These are phyloP conservation scores for Xylaria sp. DNA, from an alignment of 495 filamentous ascomycete genomes.

Conservation along the genomic window DNA sequence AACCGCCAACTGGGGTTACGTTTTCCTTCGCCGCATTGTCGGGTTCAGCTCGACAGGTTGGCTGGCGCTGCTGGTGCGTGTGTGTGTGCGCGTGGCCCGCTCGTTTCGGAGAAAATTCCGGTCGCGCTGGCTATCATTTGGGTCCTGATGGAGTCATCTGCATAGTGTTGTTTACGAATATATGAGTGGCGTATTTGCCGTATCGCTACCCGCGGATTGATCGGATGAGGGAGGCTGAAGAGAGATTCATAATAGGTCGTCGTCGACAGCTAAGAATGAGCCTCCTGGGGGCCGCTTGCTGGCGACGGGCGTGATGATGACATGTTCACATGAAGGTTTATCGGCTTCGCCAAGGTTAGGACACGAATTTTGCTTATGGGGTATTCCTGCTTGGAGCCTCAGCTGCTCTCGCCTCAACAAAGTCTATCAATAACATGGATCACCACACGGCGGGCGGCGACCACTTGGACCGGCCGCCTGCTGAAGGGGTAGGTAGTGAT, in stretches of 20 bases:
- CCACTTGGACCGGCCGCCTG: constrained; percentile 14
- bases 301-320: neutral
- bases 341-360: constrained; percentile 19
- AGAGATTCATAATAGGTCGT: neutral
- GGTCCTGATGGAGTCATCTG: constrained; percentile 8
- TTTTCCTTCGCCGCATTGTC: constrained; percentile 3
- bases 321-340: constrained; percentile 9
- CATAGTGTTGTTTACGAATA: constrained; percentile 5
- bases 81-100: neutral
- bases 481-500: neutral
- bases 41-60: constrained; percentile 12
- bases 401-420: constrained; percentile 21
- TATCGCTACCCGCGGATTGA: constrained; percentile 14
- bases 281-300: neutral
- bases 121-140: neutral
- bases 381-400: constrained; percentile 8
- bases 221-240: constrained; percentile 26
- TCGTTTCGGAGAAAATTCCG: neutral
- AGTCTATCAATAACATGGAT: constrained; percentile 12
- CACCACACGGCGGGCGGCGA: neutral
- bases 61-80: too few species aligned
- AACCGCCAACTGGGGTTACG: neutral
- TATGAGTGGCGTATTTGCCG: constrained; percentile 22
- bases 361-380: constrained; percentile 1
- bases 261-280: constrained; percentile 6